phyloP scores from a whole-genome alignment of 441 rosid genomes.

The Gossypium schwendimanii region DNA sequence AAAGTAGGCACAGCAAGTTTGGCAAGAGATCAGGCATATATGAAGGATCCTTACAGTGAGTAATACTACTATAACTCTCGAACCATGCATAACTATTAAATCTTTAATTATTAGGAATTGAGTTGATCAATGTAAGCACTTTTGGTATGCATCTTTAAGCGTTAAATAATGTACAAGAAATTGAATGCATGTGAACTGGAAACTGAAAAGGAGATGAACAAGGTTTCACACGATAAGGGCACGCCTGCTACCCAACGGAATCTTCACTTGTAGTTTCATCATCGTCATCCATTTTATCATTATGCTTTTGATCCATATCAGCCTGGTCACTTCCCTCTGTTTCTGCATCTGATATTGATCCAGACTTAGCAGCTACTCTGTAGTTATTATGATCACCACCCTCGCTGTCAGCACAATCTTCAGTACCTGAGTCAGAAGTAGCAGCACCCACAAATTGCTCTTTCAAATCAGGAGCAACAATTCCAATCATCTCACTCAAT shows the following conservation, averaged over 20 bases:
- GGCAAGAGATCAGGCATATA: neutral
- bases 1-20: neutral
- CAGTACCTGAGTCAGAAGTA: slow-evolving; percentile 51
- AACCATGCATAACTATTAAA: neutral
- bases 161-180: neutral
- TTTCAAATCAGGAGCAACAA: slow-evolving; percentile 57
- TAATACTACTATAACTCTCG: neutral
- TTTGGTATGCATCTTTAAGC: neutral
- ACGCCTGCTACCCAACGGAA: slow-evolving; percentile 26
- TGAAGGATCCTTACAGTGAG: neutral
- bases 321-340: slow-evolving; percentile 38
- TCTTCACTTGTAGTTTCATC: slow-evolving; percentile 47
- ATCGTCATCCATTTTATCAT: slow-evolving; percentile 49
- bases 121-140: neutral
- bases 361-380: slow-evolving; percentile 17
- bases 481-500: slow-evolving; percentile 55
- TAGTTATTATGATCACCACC: slow-evolving; percentile 19
- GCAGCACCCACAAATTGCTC: slow-evolving; percentile 35
- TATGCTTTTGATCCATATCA: slow-evolving; percentile 25
- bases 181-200: neutral
- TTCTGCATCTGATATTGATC: slow-evolving; percentile 40
- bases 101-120: neutral
- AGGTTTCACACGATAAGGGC: neutral
- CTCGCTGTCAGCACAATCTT: slow-evolving; percentile 40
- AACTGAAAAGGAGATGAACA: neutral